Base-by-base conservation (phyloP, 169 alveolate species). In the Plasmodium chabaudi region DNA sequence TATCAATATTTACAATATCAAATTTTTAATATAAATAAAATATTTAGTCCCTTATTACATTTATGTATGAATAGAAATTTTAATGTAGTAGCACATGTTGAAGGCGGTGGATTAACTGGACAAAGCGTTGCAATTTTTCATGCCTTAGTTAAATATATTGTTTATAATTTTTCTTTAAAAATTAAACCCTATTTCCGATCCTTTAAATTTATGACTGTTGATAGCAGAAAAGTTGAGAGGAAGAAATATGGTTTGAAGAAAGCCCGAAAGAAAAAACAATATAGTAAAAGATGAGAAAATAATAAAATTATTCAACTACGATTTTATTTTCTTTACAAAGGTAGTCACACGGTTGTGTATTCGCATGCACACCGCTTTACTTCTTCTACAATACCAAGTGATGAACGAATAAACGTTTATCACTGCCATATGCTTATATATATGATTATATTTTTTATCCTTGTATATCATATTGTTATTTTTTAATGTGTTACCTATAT, bases 101-200 rank as follows among this genome's bases (percentile, higher is more conserved):
- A 71, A 12, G 96, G 96, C 12, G 96, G 96, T 10, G 96, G 96
- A 1, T 87, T 92, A 17, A 61, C 95, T 0, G 96, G 96, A 0
- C 96, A 93, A 56, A 60, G 94, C 25, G 95, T 88, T n/a, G 96
- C 96, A 17, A 93, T 93, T 19, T 74, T 93, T 56, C 95, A 93
- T 77, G 96, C 96, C 39, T 87, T 93, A 21, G 92, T 87, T 13
- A 73, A 91, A 87, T 93, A 93, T 89, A 72, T 93, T 13, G 71
- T 73, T 21, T 69, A 77, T 65, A 88, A 89, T 34, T 79, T 93
- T 44, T 79, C 95, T 21, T 93, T 94, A 12, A 93, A 92, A 74
- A 64, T 92, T 27, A 91, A 93, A 63, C 93, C 94, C 0, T 75
- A 7, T 19, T 75, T 75, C 65, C 73, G 88, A 5, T 75, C 88